phyloP scores from a whole-genome alignment of 768 basidiomycete species.

The Suillus ampliporus region DNA sequence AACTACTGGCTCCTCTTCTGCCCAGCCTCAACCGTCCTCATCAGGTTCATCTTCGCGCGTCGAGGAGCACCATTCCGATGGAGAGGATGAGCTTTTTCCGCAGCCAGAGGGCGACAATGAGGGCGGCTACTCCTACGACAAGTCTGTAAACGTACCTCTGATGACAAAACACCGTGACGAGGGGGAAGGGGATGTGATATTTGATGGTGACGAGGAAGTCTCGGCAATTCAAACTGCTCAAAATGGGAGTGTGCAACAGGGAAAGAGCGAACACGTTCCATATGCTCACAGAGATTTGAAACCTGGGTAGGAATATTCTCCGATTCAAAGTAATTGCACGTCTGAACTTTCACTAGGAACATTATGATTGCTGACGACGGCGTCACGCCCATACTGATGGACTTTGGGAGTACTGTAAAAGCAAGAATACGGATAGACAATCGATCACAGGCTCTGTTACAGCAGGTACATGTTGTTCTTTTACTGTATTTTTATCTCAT shows the following conservation, averaged over 20 bases:
- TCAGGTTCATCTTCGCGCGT: constrained; percentile 30
- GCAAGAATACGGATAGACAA: constrained; percentile 84
- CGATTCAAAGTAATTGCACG: neutral
- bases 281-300: constrained; percentile 98
- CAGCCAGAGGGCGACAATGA: constrained; percentile 78
- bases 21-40: constrained; percentile 27
- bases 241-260: constrained; percentile 41
- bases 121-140: constrained; percentile 74
- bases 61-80: constrained; percentile 46
- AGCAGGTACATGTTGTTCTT: constrained; percentile 64
- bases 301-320: constrained; percentile 71
- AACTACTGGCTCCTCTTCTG: constrained; percentile 34
- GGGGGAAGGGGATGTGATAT: constrained; percentile 67
- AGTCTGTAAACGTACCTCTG: constrained; percentile 58
- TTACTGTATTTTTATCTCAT: constrained; percentile 8
- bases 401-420: constrained; percentile 91
- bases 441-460: constrained; percentile 84
- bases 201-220: constrained; percentile 81
- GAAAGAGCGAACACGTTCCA: constrained; percentile 67
- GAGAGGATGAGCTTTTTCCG: constrained; percentile 71
- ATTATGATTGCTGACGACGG: constrained; percentile 97
- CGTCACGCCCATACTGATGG: constrained; percentile 88
- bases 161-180: constrained; percentile 58
- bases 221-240: constrained; percentile 47
- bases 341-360: constrained; percentile 59